Base-by-base conservation (phyloP, 306 rosid species). In the Glycine latifolia region DNA sequence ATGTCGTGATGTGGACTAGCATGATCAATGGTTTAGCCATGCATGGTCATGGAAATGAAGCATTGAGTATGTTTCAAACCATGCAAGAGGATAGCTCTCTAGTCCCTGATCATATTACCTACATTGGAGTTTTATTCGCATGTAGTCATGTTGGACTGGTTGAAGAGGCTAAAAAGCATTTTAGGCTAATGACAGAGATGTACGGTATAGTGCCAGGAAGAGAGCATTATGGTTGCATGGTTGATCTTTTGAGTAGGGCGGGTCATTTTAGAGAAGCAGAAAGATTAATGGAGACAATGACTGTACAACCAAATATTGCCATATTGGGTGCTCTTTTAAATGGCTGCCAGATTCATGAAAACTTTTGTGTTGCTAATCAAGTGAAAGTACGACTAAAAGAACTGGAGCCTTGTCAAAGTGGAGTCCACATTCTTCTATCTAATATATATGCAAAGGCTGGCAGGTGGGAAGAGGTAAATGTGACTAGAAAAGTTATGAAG, bases 161-260 rank as follows among this genome's bases (percentile, higher is more conserved):
- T 11, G 87, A 90, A 71, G 97, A 91, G 82, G 93, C 91, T 75
- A 65, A 78, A 77, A 85, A 72, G 67, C 89, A 91, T 58, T 94
- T 94, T 55, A 16, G 69, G n/a, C 53, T 81, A 58, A 91, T 88
- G 98, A 83, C 80, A 12, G 48, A 75, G 71, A 81, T 65, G 53
- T 81, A 92, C 10, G 83, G 91, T 67, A 84, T 90, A 69, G 35
- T 78, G 71, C 98, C 91, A 15, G 88, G 75, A 53, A 86, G 82
- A 49, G 96, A 92, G 89, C 98, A 94, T 79, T 94, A 92, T 60
- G 90, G 94, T 74, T 92, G 94, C 88, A 81, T 90, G 98, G 79
- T 91, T 72, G 96, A 91, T 86, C 90, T 94, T 69, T 85, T 92
- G 85, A 90, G 98, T 70, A 82, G 94, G 26, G 94, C 94, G 1